Conservation (phyloP, 2,329 filamentous ascomycete genomes). For the Juglanconis sp. region DNA sequence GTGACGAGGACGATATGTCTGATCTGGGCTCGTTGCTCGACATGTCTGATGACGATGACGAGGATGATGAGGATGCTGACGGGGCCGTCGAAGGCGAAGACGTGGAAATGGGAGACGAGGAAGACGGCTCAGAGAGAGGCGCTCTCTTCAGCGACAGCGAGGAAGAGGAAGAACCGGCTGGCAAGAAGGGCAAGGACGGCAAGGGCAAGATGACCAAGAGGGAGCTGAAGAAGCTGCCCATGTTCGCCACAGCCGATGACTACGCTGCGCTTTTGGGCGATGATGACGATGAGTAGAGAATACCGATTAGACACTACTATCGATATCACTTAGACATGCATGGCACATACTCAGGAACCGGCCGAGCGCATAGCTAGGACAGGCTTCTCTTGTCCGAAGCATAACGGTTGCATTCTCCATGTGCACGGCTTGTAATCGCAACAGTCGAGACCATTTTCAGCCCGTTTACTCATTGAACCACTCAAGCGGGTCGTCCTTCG, state of each 20-base stretch:
- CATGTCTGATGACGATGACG: slow-evolving; percentile 37
- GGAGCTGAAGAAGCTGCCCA: slow-evolving; percentile 85
- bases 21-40: slow-evolving; percentile 30
- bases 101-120: slow-evolving; percentile 37
- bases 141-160: slow-evolving; percentile 45
- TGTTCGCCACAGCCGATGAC: slow-evolving; percentile 89
- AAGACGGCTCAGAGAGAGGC: slow-evolving; percentile 46
- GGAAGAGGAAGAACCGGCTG: slow-evolving; percentile 32
- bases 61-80: slow-evolving; percentile 42
- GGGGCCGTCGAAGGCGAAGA: slow-evolving; percentile 36
- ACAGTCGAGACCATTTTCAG: slow-evolving; percentile 7
- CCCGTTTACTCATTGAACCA: slow-evolving; percentile 49
- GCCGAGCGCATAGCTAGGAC: too few relatives aligned
- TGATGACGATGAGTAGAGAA: slow-evolving; percentile 54
- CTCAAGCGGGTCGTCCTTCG: slow-evolving; percentile 42
- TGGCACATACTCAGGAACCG: background rate
- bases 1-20: slow-evolving; percentile 42
- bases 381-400: too few relatives aligned
- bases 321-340: background rate
- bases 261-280: slow-evolving; percentile 81
- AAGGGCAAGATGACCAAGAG: slow-evolving; percentile 63
- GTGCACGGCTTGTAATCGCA: background rate
- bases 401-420: background rate
- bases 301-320: background rate
- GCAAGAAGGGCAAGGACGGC: slow-evolving; percentile 34